A percentile compares a stretch with the other conserved stretches of the same genome.
Evolutionary conservation across 345 rosid genomes (phyloP).

Genomic region (Raphanus raphanistrum): DNA sequence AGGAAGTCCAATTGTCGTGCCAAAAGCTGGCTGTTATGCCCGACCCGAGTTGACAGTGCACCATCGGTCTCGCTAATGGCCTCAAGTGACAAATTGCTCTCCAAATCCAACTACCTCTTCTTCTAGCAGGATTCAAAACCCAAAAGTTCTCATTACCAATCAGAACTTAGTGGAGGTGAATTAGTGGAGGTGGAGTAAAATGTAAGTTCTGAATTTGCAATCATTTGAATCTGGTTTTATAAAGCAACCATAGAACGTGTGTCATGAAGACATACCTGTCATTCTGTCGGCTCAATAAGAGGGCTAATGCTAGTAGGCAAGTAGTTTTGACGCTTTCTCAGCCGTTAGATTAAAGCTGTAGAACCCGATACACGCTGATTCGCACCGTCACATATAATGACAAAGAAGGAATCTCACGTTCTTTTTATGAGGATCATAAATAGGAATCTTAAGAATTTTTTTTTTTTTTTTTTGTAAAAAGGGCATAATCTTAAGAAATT

Average conservation of each 20-base stretch:
- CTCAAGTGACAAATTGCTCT: no score
- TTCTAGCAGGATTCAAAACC: no score
- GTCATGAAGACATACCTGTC: not conserved
- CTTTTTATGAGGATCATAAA: not conserved
- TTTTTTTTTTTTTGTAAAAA: no score
- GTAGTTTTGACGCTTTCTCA: not conserved
- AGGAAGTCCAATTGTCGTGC: no score
- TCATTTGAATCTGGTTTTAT: slow-evolving; percentile 8
- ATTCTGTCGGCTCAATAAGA: slow-evolving; percentile 1
- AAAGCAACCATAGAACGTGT: slow-evolving; percentile 24
- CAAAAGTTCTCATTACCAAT: no score
- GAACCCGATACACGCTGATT: not conserved
- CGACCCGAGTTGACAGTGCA: no score
- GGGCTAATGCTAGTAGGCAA: not conserved
- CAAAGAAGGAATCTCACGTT: slow-evolving; percentile 10
- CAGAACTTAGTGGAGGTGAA: no score
- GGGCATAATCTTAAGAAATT: not conserved
- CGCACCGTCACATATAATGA: not conserved
- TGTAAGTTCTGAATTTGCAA: slow-evolving; percentile 18
- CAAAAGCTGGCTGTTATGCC: no score
- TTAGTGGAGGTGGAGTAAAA: slow-evolving; percentile 30
- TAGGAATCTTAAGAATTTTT: not conserved
- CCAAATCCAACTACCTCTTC: no score
- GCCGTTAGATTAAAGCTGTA: slow-evolving; percentile 14
- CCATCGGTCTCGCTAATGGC: no score